A percentile compares a stretch with the other conserved stretches of the same genome.
Evolutionary conservation across 805 yeast species (phyloP).

Genomic region (Metschnikowia picachoensis): DNA sequence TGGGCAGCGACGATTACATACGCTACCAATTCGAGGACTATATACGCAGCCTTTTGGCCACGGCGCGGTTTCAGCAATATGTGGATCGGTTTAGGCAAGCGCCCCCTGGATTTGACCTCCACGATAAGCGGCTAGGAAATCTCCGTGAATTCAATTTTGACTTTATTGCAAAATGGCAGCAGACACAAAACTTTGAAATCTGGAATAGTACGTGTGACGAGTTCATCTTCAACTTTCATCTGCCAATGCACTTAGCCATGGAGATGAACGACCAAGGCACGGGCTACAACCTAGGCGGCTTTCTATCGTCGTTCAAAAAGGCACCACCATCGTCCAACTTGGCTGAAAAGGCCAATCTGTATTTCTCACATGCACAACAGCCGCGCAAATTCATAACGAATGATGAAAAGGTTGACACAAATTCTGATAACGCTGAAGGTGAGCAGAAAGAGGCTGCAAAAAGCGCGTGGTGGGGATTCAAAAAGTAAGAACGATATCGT

Average conservation of each 20-base stretch:
- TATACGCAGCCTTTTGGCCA: slow-evolving; percentile 66
- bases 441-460: slow-evolving; percentile 2
- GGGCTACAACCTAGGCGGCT: slow-evolving; percentile 14
- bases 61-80: slow-evolving; percentile 67
- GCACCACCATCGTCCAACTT: slow-evolving; percentile 7
- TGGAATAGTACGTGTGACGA: slow-evolving; percentile 43
- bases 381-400: slow-evolving; percentile 17
- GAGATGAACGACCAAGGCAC: slow-evolving; percentile 14
- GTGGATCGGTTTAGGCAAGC: slow-evolving; percentile 32
- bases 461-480: slow-evolving; percentile 19
- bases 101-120: slow-evolving; percentile 40
- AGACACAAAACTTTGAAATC: slow-evolving; percentile 33
- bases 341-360: slow-evolving; percentile 13
- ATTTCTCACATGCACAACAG: slow-evolving; percentile 14
- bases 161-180: slow-evolving; percentile 33
- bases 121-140: slow-evolving; percentile 24
- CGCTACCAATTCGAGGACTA: slow-evolving; percentile 90
- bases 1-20: slow-evolving; percentile 73
- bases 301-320: slow-evolving; percentile 15
- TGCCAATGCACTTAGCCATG: slow-evolving; percentile 36
- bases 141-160: slow-evolving; percentile 26
- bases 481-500: slow-evolving; percentile 1
- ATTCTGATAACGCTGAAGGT: background rate
- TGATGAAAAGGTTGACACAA: background rate
- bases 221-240: slow-evolving; percentile 41